Evolutionary conservation across 2,329 filamentous ascomycete genomes (phyloP).

Genomic region (Bipolaris victoriae): DNA sequence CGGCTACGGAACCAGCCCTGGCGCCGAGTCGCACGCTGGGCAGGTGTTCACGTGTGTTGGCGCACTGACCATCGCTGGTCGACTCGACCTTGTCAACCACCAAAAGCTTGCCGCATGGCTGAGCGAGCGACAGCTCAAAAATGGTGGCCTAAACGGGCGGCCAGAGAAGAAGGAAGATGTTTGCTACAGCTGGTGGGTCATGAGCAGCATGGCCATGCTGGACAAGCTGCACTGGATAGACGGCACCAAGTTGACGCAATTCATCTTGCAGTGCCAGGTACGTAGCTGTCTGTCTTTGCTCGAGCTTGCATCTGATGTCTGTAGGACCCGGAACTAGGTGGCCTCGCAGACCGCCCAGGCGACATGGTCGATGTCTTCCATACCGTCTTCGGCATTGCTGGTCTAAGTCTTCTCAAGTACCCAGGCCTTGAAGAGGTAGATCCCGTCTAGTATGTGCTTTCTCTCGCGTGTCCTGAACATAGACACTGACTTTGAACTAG

Average conservation of each 20-base stretch:
- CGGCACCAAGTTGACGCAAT: conserved; percentile 73
- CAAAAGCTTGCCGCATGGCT: conserved; percentile 88
- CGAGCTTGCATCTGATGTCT: background rate
- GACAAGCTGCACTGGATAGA: conserved; percentile 92
- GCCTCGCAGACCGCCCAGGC: conserved; percentile 86
- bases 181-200: conserved; percentile 99
- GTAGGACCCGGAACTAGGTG: conserved; percentile 77
- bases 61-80: conserved; percentile 80
- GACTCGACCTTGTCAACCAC: conserved; percentile 80
- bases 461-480: background rate
- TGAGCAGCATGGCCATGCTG: conserved; percentile 90
- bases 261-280: conserved; percentile 85
- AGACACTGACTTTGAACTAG: conserved; percentile 28
- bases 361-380: conserved; percentile 99
- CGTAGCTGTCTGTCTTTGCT: conserved; percentile 13
- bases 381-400: conserved; percentile 86
- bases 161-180: conserved; percentile 97
- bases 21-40: conserved; percentile 91
- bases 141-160: conserved; percentile 88
- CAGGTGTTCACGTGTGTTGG: conserved; percentile 96
- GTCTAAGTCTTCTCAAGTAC: conserved; percentile 81
- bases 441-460: conserved; percentile 73
- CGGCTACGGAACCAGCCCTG: conserved; percentile 86
- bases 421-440: conserved; percentile 81
- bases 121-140: conserved; percentile 86